Conservation (phyloP, 2,329 filamentous ascomycete species). For the Xylariales sp. region DNA sequence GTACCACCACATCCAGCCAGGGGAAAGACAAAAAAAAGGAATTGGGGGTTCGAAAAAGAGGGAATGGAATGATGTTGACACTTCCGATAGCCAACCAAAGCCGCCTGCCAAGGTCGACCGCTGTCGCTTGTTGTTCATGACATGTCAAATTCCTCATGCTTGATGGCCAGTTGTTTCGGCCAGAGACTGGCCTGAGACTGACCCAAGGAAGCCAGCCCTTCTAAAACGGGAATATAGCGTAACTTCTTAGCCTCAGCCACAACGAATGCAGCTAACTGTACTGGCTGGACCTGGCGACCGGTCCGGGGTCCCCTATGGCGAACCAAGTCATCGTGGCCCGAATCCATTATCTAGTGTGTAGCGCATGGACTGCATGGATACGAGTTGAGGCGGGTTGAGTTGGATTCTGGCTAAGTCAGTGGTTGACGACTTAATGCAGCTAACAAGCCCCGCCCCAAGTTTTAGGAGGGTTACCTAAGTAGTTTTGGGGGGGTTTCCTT, state of each 20-base stretch:
- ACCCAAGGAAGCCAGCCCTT: background rate
- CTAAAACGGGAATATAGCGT: conserved; percentile 6
- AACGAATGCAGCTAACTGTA: conserved; percentile 20
- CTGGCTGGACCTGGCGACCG: conserved; percentile 9
- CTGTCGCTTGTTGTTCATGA: conserved; percentile 16
- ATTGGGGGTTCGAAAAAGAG: background rate
- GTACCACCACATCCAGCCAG: conserved; percentile 18
- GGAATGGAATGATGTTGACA: conserved; percentile 2
- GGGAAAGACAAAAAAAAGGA: background rate
- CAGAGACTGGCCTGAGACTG: background rate
- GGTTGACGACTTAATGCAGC: conserved; percentile 21
- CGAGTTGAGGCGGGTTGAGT: background rate
- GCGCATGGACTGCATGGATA: background rate
- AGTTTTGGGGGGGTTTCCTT: too few relatives aligned
- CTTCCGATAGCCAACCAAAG: background rate
- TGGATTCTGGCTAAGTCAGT: conserved; percentile 9
- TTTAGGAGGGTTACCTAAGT: background rate
- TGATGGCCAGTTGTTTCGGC: background rate
- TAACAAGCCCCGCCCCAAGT: conserved; percentile 7
- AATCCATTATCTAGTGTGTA: conserved; percentile 11
- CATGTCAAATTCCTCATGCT: conserved; percentile 15
- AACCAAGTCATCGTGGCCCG: background rate
- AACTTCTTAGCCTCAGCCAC: conserved; percentile 22
- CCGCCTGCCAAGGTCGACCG: conserved; percentile 14
- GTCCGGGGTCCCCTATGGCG: conserved; percentile 18